These are phyloP conservation scores for Aciculosporium take DNA, from an alignment of 2,329 filamentous ascomycete species.

Conservation along the genomic window DNA sequence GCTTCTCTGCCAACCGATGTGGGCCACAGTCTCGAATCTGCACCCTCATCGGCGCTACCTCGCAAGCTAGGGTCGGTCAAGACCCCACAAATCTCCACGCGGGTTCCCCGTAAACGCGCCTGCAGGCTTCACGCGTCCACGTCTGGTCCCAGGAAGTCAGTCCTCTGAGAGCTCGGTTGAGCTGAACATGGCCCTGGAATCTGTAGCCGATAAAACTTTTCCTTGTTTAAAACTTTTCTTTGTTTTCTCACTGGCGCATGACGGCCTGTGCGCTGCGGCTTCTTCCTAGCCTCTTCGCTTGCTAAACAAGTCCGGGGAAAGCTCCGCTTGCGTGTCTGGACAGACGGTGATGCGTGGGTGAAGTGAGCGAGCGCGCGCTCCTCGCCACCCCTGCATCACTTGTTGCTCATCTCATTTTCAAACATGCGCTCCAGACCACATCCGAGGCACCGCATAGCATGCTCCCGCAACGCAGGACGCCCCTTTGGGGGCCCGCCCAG, in stretches of 20 bases:
- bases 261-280: background rate
- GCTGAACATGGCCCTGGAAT: too few relatives aligned
- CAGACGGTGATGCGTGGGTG: background rate
- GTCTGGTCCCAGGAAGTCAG: background rate
- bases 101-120: constrained; percentile 17
- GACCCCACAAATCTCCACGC: constrained; percentile 8
- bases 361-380: too few relatives aligned
- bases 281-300: background rate
- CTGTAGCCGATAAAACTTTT: too few relatives aligned
- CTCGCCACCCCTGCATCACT: constrained; percentile 3
- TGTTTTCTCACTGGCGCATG: background rate
- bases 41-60: constrained; percentile 18
- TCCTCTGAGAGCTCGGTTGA: background rate
- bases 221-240: background rate
- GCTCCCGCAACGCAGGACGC: background rate
- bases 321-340: background rate
- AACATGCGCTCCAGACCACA: background rate
- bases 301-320: background rate
- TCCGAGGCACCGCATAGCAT: background rate
- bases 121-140: constrained; percentile 3
- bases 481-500: background rate
- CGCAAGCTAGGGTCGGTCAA: constrained; percentile 13
- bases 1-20: constrained; percentile 16
- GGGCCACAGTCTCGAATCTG: constrained; percentile 4
- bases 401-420: background rate